phyloP scores from a whole-genome alignment of 768 basidiomycete genomes.

The Pleurotus giganteus region DNA sequence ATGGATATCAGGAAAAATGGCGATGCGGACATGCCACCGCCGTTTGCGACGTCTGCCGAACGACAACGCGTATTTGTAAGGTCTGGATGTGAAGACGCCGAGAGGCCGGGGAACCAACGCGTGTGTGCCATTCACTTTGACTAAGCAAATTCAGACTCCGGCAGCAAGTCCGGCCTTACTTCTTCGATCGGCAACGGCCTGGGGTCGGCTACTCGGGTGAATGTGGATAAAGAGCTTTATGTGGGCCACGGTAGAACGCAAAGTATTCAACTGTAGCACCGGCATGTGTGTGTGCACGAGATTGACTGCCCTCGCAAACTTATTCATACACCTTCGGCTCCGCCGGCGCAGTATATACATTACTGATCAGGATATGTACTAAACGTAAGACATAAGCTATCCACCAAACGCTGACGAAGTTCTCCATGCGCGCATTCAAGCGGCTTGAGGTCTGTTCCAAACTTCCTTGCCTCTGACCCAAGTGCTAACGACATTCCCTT shows the following conservation, averaged over 20 bases:
- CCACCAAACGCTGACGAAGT: not conserved
- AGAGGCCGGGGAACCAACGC: not conserved
- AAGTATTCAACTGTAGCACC: not conserved
- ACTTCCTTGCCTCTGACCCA: conserved; percentile 78
- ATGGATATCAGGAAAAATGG: not conserved
- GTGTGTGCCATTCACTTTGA: too few relatives aligned
- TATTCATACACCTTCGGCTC: too few relatives aligned
- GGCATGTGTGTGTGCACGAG: not conserved
- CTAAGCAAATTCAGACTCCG: not conserved
- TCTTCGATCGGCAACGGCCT: not conserved
- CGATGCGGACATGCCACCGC: not conserved
- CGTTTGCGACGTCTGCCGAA: conserved; percentile 2
- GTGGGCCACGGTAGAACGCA: not conserved
- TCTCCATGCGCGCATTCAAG: conserved; percentile 8
- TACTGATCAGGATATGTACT: too few relatives aligned
- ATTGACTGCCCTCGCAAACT: too few relatives aligned
- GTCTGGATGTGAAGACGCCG: not conserved
- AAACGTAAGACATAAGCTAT: too few relatives aligned
- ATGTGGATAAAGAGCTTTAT: not conserved
- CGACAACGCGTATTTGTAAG: not conserved
- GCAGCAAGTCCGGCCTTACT: not conserved
- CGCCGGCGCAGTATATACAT: too few relatives aligned
- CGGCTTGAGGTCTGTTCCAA: conserved; percentile 41
- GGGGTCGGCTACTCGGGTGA: not conserved
- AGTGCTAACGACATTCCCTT: conserved; percentile 64